Evolutionary conservation across 192 early-diverging fungal species (phyloP).

Genomic region (Thoreauomyces humboldtii): DNA sequence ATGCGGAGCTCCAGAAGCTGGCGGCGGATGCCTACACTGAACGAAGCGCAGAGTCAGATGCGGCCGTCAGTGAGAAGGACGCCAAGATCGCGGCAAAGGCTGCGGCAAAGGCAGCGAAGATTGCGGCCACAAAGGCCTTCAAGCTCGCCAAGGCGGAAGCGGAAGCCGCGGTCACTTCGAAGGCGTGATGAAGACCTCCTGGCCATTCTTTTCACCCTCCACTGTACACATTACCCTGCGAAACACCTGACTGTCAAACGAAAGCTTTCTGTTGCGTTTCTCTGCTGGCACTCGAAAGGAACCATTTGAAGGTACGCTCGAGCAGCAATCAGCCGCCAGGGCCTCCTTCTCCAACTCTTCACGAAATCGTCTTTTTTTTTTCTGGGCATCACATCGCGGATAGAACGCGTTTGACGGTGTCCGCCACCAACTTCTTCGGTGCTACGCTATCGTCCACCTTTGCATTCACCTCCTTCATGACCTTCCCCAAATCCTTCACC

Average conservation of each 20-base stretch:
- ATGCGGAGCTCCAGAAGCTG: conserved; percentile 69
- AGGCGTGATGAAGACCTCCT: no score
- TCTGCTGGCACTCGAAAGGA: no score
- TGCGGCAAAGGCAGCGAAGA: conserved; percentile 2
- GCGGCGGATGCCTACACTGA: conserved; percentile 75
- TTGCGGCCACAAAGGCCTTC: neutral
- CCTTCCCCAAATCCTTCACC: conserved; percentile 76
- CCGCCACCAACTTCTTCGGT: conserved; percentile 73
- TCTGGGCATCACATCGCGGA: conserved; percentile 23
- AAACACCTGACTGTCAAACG: no score
- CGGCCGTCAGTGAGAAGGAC: neutral
- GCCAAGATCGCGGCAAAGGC: conserved; percentile 32
- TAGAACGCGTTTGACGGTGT: conserved; percentile 72
- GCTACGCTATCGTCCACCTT: conserved; percentile 67
- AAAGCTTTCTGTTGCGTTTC: no score
- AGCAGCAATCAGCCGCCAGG: no score
- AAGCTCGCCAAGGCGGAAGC: neutral
- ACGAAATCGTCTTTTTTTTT: no score
- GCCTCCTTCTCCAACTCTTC: no score
- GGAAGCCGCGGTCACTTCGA: neutral
- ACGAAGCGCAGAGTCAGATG: neutral
- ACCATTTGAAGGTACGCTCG: no score
- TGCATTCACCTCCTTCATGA: conserved; percentile 73
- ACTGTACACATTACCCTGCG: no score
- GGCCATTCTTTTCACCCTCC: no score